These are phyloP conservation scores for Austroboletus niveus DNA, from an alignment of 1,284 basidiomycete species.

Conservation along the genomic window DNA sequence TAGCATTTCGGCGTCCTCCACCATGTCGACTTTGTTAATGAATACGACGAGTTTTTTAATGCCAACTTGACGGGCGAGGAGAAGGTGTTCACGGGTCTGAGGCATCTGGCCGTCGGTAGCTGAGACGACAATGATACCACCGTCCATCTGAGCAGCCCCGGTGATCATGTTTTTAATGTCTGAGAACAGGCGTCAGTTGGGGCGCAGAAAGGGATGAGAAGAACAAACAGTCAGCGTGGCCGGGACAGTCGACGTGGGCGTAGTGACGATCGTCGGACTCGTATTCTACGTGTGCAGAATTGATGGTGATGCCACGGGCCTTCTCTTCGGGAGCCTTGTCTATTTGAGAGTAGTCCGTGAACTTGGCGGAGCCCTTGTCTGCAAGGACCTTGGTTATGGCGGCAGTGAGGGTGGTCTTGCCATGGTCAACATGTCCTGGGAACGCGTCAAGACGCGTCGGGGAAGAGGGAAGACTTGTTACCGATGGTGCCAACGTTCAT, in stretches of 20 bases:
- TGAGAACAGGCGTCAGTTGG: conserved; percentile 29
- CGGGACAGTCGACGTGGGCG: conserved; percentile 99
- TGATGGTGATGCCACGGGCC: conserved; percentile 99
- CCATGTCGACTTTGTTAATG: conserved; percentile 99
- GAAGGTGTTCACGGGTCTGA: conserved; percentile 97
- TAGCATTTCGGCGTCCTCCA: conserved; percentile 97
- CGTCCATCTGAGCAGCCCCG: conserved; percentile 99
- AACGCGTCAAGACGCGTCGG: conserved; percentile 17
- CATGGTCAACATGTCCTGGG: conserved; percentile 88
- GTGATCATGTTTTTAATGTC: conserved; percentile 99
- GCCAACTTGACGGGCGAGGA: conserved; percentile 97
- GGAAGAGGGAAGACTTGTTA: conserved; percentile 24
- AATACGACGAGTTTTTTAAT: conserved; percentile 99
- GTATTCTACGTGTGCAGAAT: conserved; percentile 95
- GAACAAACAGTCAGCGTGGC: conserved; percentile 83
- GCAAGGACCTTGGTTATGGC: conserved; percentile 97
- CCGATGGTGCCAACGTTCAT: conserved; percentile 97
- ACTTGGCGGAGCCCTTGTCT: conserved; percentile 81
- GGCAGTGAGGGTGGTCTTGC: conserved; percentile 96
- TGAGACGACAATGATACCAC: conserved; percentile 96
- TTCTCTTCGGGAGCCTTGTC: conserved; percentile 99
- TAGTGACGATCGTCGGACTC: conserved; percentile 93
- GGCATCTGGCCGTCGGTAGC: conserved; percentile 99
- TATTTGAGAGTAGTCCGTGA: conserved; percentile 97
- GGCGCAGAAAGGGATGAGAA: not conserved